phyloP scores from a whole-genome alignment of 2,329 filamentous ascomycete species.

The Sphaceloma murrayae region DNA sequence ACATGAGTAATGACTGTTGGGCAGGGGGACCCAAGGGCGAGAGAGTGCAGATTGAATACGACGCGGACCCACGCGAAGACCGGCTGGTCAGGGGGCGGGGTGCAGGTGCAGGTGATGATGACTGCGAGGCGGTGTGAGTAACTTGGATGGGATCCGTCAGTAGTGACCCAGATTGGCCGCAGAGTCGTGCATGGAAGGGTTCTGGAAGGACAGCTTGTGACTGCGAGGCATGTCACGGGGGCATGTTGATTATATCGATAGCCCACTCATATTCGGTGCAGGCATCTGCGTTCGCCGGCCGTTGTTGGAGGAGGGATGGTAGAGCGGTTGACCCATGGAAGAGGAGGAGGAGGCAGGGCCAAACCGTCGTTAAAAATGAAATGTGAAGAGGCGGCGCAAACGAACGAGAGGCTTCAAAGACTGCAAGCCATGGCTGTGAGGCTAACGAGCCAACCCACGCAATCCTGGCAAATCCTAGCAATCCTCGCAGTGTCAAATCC shows the following conservation, averaged over 20 bases:
- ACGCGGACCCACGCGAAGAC: slow-evolving; percentile 5
- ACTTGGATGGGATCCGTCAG: too few relatives aligned
- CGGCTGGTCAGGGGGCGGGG: slow-evolving; percentile 11
- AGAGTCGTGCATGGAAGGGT: slow-evolving; percentile 10
- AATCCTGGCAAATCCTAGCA: background rate
- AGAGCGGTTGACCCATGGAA: background rate
- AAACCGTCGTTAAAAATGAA: slow-evolving; percentile 15
- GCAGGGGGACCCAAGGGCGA: background rate
- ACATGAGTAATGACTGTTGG: slow-evolving; percentile 13
- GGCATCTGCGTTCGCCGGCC: too few relatives aligned
- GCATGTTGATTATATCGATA: slow-evolving; percentile 12
- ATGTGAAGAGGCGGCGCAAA: slow-evolving; percentile 1
- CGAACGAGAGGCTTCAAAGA: slow-evolving; percentile 8
- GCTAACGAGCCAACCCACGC: slow-evolving; percentile 11
- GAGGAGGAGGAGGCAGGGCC: slow-evolving; percentile 5
- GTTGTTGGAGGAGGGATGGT: background rate
- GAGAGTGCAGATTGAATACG: slow-evolving; percentile 1
- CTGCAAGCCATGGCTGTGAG: slow-evolving; percentile 1
- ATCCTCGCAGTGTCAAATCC: too few relatives aligned
- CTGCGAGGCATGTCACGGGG: too few relatives aligned
- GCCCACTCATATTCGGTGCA: slow-evolving; percentile 2
- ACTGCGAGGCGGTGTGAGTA: background rate
- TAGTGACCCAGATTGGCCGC: slow-evolving; percentile 5
- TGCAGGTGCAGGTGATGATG: slow-evolving; percentile 8
- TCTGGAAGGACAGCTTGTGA: slow-evolving; percentile 9